Evolutionary conservation across 768 basidiomycete species (phyloP), one percentile per base, ranked within the genome.

Genomic region (Collybia mongolica): DNA sequence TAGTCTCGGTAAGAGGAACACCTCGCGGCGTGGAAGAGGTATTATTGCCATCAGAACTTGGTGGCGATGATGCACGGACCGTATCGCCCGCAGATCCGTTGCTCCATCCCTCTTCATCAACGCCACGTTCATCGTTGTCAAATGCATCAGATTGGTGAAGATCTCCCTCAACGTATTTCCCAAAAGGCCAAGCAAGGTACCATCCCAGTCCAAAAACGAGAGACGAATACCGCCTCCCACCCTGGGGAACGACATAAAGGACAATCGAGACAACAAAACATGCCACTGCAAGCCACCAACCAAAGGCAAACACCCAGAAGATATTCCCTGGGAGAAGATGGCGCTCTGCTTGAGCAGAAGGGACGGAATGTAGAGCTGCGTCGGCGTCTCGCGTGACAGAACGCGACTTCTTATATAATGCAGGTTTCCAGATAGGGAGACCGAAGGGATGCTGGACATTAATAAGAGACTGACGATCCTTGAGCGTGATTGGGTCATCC

Each of bases 401-500:
- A 26, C 97, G 87, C 26, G 90, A 89, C 66, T 99, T 99, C 71
- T 95, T 94, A 83, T 99, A 99, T 51, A 99, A 69, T 0, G 97
- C 97, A 18, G 97, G 97, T 68, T 99, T 99, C 97, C 97, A 99
- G 65, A 99, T 98, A 35, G 93, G 96, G 52, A 99, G 77, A 75
- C 97, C 97, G 67, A 99, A 99, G 12, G 97, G 97, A 67, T 99
- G 97, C 64, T 96, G 92, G 63, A 97, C 95, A 71, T 99, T 99
- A 65, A 98, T 97, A 60, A 97, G 88, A 38, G 95, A 97, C 67
- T 99, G 97, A 24, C 97, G 83, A 58, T 98, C 94, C 69, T 88
- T 92, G 58, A 99, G 71, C 0, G 96, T 98, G 54, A 96, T 88
- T 3, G 85, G 91, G 60, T 95, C 93, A 24, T 86, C 85, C n/a